A percentile compares a stretch with the other conserved stretches of the same genome.
phyloP scores from a whole-genome alignment of 2,329 filamentous ascomycete genomes.

The Diaporthe ampelina region DNA sequence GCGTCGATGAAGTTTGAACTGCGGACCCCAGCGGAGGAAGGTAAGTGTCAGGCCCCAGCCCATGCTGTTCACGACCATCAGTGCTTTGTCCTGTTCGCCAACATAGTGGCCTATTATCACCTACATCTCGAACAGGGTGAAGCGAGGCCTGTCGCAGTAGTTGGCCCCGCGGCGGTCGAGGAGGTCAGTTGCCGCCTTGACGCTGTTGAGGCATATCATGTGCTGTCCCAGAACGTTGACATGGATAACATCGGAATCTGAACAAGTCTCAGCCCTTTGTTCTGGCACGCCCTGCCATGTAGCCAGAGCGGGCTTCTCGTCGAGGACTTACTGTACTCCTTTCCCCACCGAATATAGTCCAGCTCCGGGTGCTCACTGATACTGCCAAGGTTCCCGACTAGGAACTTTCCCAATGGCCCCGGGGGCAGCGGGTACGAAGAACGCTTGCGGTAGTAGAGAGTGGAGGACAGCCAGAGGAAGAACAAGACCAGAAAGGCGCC shows the following conservation, averaged over 20 bases:
- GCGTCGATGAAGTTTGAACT: slow-evolving; percentile 57
- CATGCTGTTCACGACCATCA: slow-evolving; percentile 47
- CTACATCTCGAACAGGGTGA: slow-evolving; percentile 53
- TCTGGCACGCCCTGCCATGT: neutral
- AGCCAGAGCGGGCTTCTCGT: neutral
- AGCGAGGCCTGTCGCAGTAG: slow-evolving; percentile 55
- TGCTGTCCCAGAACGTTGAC: slow-evolving; percentile 49
- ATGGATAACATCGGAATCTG: slow-evolving; percentile 49
- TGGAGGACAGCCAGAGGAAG: slow-evolving; percentile 28
- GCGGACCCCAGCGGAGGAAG: slow-evolving; percentile 56
- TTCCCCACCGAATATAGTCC: slow-evolving; percentile 50
- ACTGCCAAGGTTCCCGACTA: slow-evolving; percentile 50
- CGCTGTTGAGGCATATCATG: slow-evolving; percentile 54
- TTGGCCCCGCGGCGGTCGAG: slow-evolving; percentile 54
- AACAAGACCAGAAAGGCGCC: slow-evolving; percentile 28
- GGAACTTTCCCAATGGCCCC: slow-evolving; percentile 47
- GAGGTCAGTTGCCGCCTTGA: slow-evolving; percentile 53
- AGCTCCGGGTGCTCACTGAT: slow-evolving; percentile 51
- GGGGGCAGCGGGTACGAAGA: slow-evolving; percentile 47
- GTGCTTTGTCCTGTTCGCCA: neutral
- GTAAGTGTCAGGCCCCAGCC: slow-evolving; percentile 59
- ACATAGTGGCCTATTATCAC: slow-evolving; percentile 15
- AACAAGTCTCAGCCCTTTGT: slow-evolving; percentile 27
- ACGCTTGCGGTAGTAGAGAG: slow-evolving; percentile 18
- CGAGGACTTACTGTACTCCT: slow-evolving; percentile 49